A percentile compares a stretch with the other conserved stretches of the same genome.
These are phyloP conservation scores for Bipolaris sorokiniana DNA, from an alignment of 2,329 filamentous ascomycete species.

Conservation along the genomic window DNA sequence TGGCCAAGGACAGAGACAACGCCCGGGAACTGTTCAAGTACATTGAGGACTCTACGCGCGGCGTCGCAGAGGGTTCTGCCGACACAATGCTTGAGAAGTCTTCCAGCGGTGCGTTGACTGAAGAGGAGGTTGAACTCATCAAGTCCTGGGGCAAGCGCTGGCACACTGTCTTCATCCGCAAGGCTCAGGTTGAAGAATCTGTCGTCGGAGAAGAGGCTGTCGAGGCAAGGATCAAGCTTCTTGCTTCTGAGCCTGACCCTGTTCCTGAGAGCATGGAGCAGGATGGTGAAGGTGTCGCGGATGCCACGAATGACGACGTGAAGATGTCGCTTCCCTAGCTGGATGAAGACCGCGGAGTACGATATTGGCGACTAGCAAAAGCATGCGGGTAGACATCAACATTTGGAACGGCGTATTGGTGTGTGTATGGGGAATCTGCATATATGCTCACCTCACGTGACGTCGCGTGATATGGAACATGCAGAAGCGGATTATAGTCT, in stretches of 20 bases:
- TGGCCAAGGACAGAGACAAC: slow-evolving; percentile 71
- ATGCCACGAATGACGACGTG: slow-evolving; percentile 36
- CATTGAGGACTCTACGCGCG: slow-evolving; percentile 77
- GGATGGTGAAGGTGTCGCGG: slow-evolving; percentile 27
- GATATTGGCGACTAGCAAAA: slow-evolving; percentile 3
- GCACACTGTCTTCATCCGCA: slow-evolving; percentile 82
- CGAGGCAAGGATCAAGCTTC: slow-evolving; percentile 51
- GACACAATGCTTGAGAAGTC: slow-evolving; percentile 78
- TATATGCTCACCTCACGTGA: not conserved
- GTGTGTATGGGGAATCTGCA: not conserved
- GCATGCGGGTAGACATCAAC: slow-evolving; percentile 2
- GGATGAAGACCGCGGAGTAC: not conserved
- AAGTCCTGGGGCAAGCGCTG: slow-evolving; percentile 84
- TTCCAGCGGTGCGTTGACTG: slow-evolving; percentile 52
- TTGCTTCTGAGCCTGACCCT: slow-evolving; percentile 37
- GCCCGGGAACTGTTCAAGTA: slow-evolving; percentile 81
- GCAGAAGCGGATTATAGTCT: not conserved
- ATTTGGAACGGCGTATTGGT: not conserved
- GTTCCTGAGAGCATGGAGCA: slow-evolving; percentile 30
- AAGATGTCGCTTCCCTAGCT: slow-evolving; percentile 23
- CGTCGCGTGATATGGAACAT: not conserved
- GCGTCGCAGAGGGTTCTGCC: slow-evolving; percentile 74
- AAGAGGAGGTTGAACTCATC: slow-evolving; percentile 65
- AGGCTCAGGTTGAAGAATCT: slow-evolving; percentile 84
- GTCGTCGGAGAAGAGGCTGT: slow-evolving; percentile 64